phyloP scores from a whole-genome alignment of 495 filamentous ascomycete species.

The Aspergillus panamensis region DNA sequence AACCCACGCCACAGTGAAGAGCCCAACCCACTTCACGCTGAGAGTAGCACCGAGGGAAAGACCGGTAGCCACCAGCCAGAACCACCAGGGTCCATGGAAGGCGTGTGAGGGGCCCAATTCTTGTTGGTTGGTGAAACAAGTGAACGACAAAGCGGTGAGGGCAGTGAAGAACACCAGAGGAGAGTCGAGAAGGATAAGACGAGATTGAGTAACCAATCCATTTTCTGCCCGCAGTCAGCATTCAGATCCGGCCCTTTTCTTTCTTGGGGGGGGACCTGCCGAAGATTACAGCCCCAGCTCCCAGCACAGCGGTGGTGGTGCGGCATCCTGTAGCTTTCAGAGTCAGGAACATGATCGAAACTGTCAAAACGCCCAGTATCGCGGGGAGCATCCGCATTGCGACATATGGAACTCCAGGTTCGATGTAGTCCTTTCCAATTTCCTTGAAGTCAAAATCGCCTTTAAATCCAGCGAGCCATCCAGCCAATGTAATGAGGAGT shows the following conservation, averaged over 20 bases:
- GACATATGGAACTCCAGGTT: conserved; percentile 92
- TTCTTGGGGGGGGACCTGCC: conserved; percentile 49
- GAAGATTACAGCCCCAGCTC: conserved; percentile 83
- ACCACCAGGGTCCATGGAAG: conserved; percentile 91
- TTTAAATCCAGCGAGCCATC: conserved; percentile 92
- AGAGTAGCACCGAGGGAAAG: conserved; percentile 84
- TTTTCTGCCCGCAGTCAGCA: conserved; percentile 62
- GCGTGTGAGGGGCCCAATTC: conserved; percentile 85
- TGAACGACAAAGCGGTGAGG: conserved; percentile 86
- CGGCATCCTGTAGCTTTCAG: conserved; percentile 88
- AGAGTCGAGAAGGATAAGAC: conserved; percentile 92
- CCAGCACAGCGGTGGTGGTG: conserved; percentile 75
- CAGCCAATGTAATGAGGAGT: conserved; percentile 89
- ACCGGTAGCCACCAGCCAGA: conserved; percentile 88
- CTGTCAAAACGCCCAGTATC: conserved; percentile 77
- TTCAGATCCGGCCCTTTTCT: not conserved
- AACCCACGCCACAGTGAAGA: conserved; percentile 99
- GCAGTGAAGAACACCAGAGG: conserved; percentile 92
- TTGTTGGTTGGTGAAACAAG: conserved; percentile 93
- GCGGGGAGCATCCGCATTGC: conserved; percentile 95
- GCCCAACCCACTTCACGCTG: conserved; percentile 97
- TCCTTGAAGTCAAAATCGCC: conserved; percentile 99
- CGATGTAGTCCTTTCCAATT: conserved; percentile 97
- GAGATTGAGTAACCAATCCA: conserved; percentile 88
- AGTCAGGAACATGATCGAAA: conserved; percentile 90